A percentile compares a stretch with the other conserved stretches of the same genome.
Evolutionary conservation across 2,329 filamentous ascomycete species (phyloP).

Genomic region (Ceratocystis destructans): DNA sequence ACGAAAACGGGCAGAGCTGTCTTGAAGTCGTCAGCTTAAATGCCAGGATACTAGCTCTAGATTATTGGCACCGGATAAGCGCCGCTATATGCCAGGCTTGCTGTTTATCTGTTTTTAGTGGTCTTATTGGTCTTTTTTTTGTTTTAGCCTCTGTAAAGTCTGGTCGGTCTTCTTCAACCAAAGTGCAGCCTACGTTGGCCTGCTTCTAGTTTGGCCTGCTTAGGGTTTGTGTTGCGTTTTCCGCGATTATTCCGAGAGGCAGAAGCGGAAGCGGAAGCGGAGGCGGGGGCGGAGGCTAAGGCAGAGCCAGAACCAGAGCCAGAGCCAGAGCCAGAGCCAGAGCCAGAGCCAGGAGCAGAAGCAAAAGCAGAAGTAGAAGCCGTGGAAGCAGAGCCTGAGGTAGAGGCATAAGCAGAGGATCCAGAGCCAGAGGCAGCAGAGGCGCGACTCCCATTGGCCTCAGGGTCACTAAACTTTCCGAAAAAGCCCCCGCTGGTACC

Average conservation of each 20-base stretch:
- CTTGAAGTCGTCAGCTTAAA: no score
- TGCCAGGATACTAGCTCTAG: no score
- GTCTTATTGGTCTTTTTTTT: not conserved
- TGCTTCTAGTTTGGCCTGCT: conserved; percentile 34
- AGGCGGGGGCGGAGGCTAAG: not conserved
- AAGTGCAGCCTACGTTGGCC: conserved; percentile 49
- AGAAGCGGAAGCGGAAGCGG: not conserved
- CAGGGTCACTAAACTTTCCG: not conserved
- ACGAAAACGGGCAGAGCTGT: no score
- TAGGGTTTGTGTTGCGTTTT: conserved; percentile 23
- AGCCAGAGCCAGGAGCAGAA: not conserved
- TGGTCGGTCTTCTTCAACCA: conserved; percentile 30
- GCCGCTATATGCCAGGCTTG: no score
- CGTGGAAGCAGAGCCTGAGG: no score
- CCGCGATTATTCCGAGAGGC: conserved; percentile 22
- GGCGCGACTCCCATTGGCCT: not conserved
- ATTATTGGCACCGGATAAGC: no score
- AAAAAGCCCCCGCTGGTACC: not conserved
- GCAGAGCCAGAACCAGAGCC: not conserved
- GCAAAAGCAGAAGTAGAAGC: not conserved
- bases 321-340: not conserved
- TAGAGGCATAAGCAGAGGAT: not conserved
- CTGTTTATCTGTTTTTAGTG: no score
- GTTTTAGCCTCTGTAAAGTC: not conserved
- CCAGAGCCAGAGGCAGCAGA: not conserved